A percentile compares a stretch with the other conserved stretches of the same genome.
phyloP scores from a whole-genome alignment of 2,329 filamentous ascomycete species.

The Ophiocordyceps camponoti-floridani region DNA sequence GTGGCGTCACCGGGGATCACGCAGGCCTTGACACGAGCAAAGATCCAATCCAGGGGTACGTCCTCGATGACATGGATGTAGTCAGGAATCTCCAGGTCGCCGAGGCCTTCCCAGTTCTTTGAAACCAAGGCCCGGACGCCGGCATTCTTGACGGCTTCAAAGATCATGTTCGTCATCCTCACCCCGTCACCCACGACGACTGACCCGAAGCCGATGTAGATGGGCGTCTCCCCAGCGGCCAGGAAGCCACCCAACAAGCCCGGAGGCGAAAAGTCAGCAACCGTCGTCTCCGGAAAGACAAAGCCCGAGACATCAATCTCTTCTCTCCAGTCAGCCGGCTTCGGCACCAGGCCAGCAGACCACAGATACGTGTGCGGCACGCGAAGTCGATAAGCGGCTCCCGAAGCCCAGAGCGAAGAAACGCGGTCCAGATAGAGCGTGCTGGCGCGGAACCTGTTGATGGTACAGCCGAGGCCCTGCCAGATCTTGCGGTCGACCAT shows the following conservation, averaged over 20 bases:
- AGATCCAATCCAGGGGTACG: constrained; percentile 62
- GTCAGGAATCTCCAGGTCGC: constrained; percentile 36
- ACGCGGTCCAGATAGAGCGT: constrained; percentile 56
- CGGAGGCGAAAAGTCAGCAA: constrained; percentile 36
- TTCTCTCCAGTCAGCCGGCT: constrained; percentile 48
- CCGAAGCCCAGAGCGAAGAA: constrained; percentile 60
- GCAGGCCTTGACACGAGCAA: constrained; percentile 45
- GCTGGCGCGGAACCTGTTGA: constrained; percentile 55
- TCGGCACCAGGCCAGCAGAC: constrained; percentile 48
- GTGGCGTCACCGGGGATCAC: constrained; percentile 67
- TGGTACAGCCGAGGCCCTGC: constrained; percentile 69
- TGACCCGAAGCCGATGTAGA: constrained; percentile 63
- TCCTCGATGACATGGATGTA: constrained; percentile 57
- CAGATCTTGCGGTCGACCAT: constrained; percentile 77
- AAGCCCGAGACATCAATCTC: constrained; percentile 63
- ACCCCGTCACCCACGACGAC: constrained; percentile 61
- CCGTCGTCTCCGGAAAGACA: constrained; percentile 55
- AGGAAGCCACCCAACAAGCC: constrained; percentile 37
- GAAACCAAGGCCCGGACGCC: constrained; percentile 56
- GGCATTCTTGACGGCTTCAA: constrained; percentile 45
- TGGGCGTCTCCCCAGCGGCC: constrained; percentile 34
- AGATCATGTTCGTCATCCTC: constrained; percentile 51
- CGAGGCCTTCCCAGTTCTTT: constrained; percentile 60
- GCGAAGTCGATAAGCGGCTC: constrained; percentile 51
- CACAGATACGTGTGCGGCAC: constrained; percentile 62